These are phyloP conservation scores for Leccinellum rugosiceps DNA, from an alignment of 768 basidiomycete genomes.

Conservation along the genomic window DNA sequence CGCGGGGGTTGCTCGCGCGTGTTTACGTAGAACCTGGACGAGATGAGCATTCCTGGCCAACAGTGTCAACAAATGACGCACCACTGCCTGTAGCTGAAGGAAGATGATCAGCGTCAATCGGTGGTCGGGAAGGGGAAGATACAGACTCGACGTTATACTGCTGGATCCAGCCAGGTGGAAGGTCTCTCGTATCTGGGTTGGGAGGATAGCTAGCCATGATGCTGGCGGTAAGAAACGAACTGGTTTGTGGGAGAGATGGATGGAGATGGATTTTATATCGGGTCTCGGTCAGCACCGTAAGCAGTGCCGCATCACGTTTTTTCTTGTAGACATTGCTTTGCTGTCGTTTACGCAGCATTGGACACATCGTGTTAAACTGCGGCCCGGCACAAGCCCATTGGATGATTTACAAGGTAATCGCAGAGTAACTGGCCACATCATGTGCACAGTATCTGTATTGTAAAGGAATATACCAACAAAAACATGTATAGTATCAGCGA, in stretches of 20 bases:
- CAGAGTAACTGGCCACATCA: background rate
- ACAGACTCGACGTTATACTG: conserved; percentile 69
- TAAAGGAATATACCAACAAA: conserved; percentile 28
- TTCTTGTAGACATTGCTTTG: conserved; percentile 33
- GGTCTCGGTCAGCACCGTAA: conserved; percentile 1
- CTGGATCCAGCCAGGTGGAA: conserved; percentile 66
- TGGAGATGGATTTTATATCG: conserved; percentile 23
- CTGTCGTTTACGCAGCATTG: conserved; percentile 21
- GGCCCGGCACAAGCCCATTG: conserved; percentile 10
- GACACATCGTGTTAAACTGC: conserved; percentile 8
- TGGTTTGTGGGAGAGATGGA: conserved; percentile 23
- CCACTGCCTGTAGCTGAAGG: conserved; percentile 62
- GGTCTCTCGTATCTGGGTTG: conserved; percentile 53
- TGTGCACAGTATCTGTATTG: conserved; percentile 11
- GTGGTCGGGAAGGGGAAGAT: conserved; percentile 1
- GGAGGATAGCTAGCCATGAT: conserved; percentile 44
- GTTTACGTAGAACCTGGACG: conserved; percentile 69
- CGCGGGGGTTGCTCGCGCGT: conserved; percentile 58
- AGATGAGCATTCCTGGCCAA: background rate
- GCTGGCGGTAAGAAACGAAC: conserved; percentile 14
- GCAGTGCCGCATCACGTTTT: conserved; percentile 15
- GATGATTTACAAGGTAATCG: conserved; percentile 2
- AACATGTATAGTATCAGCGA: conserved; percentile 24
- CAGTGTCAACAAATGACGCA: conserved; percentile 28
- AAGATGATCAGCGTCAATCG: conserved; percentile 26